A percentile compares a stretch with the other conserved stretches of the same genome.
Evolutionary conservation across 1,284 basidiomycete species (phyloP).

Genomic region (Cutaneotrichosporon sp.): DNA sequence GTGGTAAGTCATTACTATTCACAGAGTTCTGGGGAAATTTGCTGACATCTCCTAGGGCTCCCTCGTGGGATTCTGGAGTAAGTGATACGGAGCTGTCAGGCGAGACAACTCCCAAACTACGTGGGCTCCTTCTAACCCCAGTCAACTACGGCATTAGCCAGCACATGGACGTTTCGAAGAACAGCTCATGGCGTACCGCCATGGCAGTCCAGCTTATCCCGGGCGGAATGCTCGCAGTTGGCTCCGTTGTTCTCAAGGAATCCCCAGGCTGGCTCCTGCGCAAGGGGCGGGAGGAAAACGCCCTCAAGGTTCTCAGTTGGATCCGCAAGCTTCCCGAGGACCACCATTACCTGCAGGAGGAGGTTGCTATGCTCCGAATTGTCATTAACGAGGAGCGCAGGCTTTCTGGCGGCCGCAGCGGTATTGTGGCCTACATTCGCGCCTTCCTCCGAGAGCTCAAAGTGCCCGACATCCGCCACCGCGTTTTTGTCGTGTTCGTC

Average conservation of each 20-base stretch:
- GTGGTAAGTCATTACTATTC: conserved; percentile 9
- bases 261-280: conserved; percentile 55
- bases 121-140: background rate
- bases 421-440: conserved; percentile 6
- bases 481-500: too few species aligned
- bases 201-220: conserved; percentile 56
- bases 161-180: conserved; percentile 41
- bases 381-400: conserved; percentile 33
- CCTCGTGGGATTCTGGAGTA: conserved; percentile 51
- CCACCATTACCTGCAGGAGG: conserved; percentile 45
- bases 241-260: conserved; percentile 52
- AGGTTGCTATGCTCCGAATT: conserved; percentile 30
- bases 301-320: conserved; percentile 49
- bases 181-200: conserved; percentile 51
- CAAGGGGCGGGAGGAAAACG: conserved; percentile 48
- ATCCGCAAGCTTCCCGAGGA: conserved; percentile 49
- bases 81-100: too few species aligned
- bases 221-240: conserved; percentile 50
- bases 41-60: conserved; percentile 21
- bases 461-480: conserved; percentile 1
- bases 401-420: conserved; percentile 10
- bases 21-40: too few species aligned
- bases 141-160: conserved; percentile 39
- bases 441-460: background rate
- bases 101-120: too few species aligned